Evolutionary conservation across 2,329 filamentous ascomycete genomes (phyloP), one percentile per base, ranked within the genome.

Genomic region (Aureobasidium melanogenum): DNA sequence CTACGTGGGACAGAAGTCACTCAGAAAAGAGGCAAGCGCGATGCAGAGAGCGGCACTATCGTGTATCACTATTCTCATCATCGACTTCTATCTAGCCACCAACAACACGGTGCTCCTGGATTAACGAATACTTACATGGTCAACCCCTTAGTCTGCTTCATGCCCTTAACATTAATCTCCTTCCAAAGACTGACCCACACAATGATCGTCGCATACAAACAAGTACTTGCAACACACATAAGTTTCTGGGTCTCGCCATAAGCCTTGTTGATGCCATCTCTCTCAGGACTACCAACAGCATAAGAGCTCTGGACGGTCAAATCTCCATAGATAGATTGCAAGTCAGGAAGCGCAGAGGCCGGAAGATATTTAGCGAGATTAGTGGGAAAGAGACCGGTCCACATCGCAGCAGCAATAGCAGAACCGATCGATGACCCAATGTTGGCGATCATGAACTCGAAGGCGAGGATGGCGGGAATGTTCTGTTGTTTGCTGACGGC

Each of bases 341-440:
- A 26, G 24, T 77, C 67, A 4, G 67, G 66, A 41, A 72, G 71
- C 0, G 70, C 68, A 0, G 64, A 67, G 1, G 70, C 70, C 0
- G 79, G 79, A 6, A 79, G 70, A 64, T 83, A 78, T 44, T 72
- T 67, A 3, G 63, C 61, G 32, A 69, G 62, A 9, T 68, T 65
- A 12, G 48, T 32, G 2, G 65, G 63, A 56, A 69, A 69, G 1
- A 65, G 66, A 7, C 63, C 65, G 2, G 64, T 67, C 67, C 67
- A 69, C 46, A 69, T 64, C 6, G 67, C 67, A 17, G 63, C 66
- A 3, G 67, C 66, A 24, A 68, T 64, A 7, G 22, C 67, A 2
- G 77, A 78, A 1, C 84, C 85, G 6, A 86, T 74, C 1, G 84
- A 82, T 22, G 79, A 80, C 43, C 85, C 68, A 30, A 69, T 66